These are phyloP conservation scores for Xylariaceae sp. DNA, from an alignment of 2,329 filamentous ascomycete species.

Conservation along the genomic window DNA sequence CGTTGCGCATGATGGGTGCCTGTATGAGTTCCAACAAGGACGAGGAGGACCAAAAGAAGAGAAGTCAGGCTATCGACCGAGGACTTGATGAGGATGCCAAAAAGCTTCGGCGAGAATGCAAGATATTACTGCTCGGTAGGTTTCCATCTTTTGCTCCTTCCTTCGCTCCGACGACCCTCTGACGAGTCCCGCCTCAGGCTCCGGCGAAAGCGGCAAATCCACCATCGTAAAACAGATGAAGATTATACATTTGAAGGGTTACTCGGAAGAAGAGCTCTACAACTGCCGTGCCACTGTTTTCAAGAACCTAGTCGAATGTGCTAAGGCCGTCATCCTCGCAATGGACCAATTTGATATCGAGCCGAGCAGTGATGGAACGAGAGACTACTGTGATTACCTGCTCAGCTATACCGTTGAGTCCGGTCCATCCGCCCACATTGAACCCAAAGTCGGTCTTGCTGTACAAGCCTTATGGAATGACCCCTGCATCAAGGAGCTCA, in stretches of 20 bases:
- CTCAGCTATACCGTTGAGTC: slow-evolving; percentile 86
- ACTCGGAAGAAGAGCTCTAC: slow-evolving; percentile 87
- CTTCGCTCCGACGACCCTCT: slow-evolving; percentile 6
- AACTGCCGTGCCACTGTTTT: slow-evolving; percentile 96
- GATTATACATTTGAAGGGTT: slow-evolving; percentile 98
- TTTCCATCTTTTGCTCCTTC: neutral
- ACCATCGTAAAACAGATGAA: slow-evolving; percentile 99
- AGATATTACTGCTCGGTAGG: slow-evolving; percentile 89
- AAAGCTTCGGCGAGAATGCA: slow-evolving; percentile 93
- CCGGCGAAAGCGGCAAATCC: slow-evolving; percentile 97
- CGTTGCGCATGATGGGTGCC: slow-evolving; percentile 65
- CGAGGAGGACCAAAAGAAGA: slow-evolving; percentile 90
- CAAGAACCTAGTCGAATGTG: slow-evolving; percentile 97
- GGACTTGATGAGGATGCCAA: slow-evolving; percentile 92
- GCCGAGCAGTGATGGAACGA: slow-evolving; percentile 66
- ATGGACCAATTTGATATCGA: slow-evolving; percentile 90
- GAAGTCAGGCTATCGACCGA: slow-evolving; percentile 92
- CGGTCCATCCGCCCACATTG: slow-evolving; percentile 80
- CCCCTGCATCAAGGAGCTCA: slow-evolving; percentile 72
- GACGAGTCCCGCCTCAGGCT: slow-evolving; percentile 51
- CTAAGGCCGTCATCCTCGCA: slow-evolving; percentile 84
- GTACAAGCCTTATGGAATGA: slow-evolving; percentile 89
- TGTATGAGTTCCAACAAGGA: slow-evolving; percentile 89
- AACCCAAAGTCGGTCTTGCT: slow-evolving; percentile 75
- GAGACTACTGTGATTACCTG: slow-evolving; percentile 73